Percentiles rank a stretch among this genome's conserved stretches.
Conservation (phyloP, 2,329 filamentous ascomycete species). For the Colletotrichum tropicale region DNA sequence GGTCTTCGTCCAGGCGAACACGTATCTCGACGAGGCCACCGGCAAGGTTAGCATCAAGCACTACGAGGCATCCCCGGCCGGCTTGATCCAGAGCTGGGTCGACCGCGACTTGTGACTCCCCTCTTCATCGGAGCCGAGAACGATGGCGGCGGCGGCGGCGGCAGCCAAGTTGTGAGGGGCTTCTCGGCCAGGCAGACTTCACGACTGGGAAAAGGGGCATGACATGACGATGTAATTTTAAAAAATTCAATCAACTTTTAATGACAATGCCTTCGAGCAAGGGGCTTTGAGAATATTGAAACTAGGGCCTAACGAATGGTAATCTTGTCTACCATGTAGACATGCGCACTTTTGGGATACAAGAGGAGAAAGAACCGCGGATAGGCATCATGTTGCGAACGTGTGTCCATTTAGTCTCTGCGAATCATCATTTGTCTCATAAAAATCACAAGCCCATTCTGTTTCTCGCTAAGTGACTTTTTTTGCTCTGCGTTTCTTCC, state of each 20-base stretch:
- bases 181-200: not conserved
- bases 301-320: not conserved
- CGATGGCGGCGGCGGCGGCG: not conserved
- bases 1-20: conserved; percentile 95
- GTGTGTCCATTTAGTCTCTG: not conserved
- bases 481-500: conserved; percentile 5
- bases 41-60: conserved; percentile 81
- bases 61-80: conserved; percentile 81
- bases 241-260: not conserved
- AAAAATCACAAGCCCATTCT: not conserved
- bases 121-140: not conserved
- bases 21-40: conserved; percentile 68
- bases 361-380: not conserved
- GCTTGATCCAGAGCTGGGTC: conserved; percentile 83
- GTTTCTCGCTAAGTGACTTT: conserved; percentile 5
- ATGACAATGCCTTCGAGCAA: not conserved
- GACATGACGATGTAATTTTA: conserved; percentile 5
- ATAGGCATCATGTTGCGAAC: not conserved
- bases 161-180: not conserved
- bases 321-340: not conserved
- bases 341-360: not conserved
- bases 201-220: not conserved
- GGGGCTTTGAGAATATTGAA: not conserved
- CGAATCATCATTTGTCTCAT: not conserved
- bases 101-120: conserved; percentile 52